Evolutionary conservation across 73 alveolate genomes (phyloP).

Genomic region (Symbiodinium pilosum): DNA sequence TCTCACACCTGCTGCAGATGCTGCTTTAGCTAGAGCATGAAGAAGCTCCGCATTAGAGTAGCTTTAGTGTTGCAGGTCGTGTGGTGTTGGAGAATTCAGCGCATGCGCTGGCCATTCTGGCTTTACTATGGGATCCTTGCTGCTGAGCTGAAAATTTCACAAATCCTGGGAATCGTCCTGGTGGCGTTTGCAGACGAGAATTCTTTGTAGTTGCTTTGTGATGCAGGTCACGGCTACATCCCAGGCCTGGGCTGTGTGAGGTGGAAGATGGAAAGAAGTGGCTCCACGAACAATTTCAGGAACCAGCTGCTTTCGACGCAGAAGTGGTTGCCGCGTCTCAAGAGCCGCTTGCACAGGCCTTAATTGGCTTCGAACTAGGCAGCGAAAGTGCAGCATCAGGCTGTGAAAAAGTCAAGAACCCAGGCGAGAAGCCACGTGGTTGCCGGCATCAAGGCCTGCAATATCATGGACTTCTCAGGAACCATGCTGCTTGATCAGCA

Average conservation of each 20-base stretch:
- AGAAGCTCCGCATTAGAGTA: neutral
- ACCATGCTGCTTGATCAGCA: too few species aligned
- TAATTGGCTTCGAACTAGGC: neutral
- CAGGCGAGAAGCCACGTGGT: slow-evolving; percentile 62
- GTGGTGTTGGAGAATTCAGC: slow-evolving; percentile 11
- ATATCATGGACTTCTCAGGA: neutral
- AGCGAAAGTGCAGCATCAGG: neutral
- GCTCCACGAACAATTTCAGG: neutral
- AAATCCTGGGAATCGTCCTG: neutral
- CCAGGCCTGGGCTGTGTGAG: neutral
- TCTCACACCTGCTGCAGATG: too few species aligned
- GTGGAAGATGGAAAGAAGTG: too few species aligned
- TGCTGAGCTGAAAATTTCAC: neutral
- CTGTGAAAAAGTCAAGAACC: neutral
- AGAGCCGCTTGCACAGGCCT: slow-evolving; percentile 42
- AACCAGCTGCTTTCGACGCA: neutral
- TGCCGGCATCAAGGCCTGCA: slow-evolving; percentile 50
- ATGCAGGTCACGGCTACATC: neutral
- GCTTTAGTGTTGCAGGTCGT: neutral
- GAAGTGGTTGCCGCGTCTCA: slow-evolving; percentile 36
- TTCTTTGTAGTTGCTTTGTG: too few species aligned
- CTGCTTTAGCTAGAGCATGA: neutral
- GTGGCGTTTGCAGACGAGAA: too few species aligned
- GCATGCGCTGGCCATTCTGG: slow-evolving; percentile 22
- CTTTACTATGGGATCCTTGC: slow-evolving; percentile 15